Evolutionary conservation across 2,329 filamentous ascomycete genomes (phyloP), one percentile per base, ranked within the genome.

Genomic region (Aspergillus novofumigatus): DNA sequence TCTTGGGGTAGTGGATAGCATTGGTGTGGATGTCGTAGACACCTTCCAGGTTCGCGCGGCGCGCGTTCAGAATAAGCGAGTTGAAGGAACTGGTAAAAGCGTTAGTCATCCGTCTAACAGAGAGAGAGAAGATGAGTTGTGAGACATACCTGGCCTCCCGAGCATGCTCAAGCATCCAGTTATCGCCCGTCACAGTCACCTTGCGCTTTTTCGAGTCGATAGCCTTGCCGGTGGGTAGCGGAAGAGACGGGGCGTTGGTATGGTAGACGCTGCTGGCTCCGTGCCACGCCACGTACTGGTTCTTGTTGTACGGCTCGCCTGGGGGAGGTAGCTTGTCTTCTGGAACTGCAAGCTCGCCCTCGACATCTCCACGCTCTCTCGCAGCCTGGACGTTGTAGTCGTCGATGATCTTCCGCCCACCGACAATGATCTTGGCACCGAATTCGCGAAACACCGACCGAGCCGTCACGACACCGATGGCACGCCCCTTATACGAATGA

Each of bases 271-370:
- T 88, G 72, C 93, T 97, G 50, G 94, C 94, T 51, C 94, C 94
- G 72, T 96, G 92, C 94, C 94, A 99, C 28, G 94, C 94, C 28
- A 99, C 94, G 70, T 97, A 99, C 73, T 97, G 92, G 71, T 99
- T 99, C 77, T 93, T 92, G 80, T 99, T 97, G 81, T 99, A 99
- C n/a, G 87, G 82, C 71, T 95, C 89, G 42, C 88, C 90, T n/a
- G 82, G 79, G 8, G 83, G 83, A 26, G 92, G 84, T 45, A 92
- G 83, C 59, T 82, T 83, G 74, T 99, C 94, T 59, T 92, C 88
- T 0, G 93, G 93, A 69, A 97, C 94, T 20, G 92, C 94, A 25
- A 97, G 72, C 71, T 96, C 91, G 62, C 94, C 94, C 72, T 97
- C 93, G 2, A 91, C 83, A 26, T 87, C 87, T 23, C 92, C 93